Evolutionary conservation across 108 stramenopile genomes (phyloP), one percentile per base, ranked within the genome.

Genomic region (Cyclostephanos tholiformis): DNA sequence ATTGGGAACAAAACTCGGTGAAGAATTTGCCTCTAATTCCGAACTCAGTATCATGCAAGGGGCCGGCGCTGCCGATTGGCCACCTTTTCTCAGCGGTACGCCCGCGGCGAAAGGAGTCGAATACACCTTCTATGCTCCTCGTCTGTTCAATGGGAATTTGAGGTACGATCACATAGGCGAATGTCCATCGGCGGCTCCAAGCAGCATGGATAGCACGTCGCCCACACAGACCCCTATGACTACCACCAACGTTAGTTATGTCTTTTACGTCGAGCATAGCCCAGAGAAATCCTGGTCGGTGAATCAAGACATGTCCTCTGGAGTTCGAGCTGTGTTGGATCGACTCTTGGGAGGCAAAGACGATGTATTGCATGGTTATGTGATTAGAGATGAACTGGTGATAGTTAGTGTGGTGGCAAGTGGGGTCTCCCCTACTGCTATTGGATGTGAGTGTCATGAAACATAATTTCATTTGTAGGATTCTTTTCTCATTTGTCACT

Each of bases 61-160:
- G 48, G 70, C 77, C 5, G 77, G 69, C 16, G 77, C 65, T 44
- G 77, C 77, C 7, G 65, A 71, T 32, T 71, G 14, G 3, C 77
- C 69, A n/a, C 67, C 69, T 12, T 78, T 78, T 48, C 53, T 26
- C 4, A 55, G 73, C 35, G 73, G 57, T 9, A 35, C 36, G 4
- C 32, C 64, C 57, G 77, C 65, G 53, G 13, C 14, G 22, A 51
- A 53, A 39, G 65, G 70, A 13, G 57, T 64, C 23, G 77, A 76
- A 41, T 76, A 78, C 58, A 78, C 70, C 14, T 78, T 78, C 57
- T 78, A 71, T 29, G 64, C 77, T 26, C 77, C 77, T 46, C 77
- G 77, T 65, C 69, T 78, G 5, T 71, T 71, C 36, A 78, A 71
- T 49, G 69, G 69, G 16, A 78, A 52, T 0, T 27, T 78, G 52